These are phyloP conservation scores for Centaurea solstitialis DNA, from an alignment of 129 eudicot species.

Conservation along the genomic window DNA sequence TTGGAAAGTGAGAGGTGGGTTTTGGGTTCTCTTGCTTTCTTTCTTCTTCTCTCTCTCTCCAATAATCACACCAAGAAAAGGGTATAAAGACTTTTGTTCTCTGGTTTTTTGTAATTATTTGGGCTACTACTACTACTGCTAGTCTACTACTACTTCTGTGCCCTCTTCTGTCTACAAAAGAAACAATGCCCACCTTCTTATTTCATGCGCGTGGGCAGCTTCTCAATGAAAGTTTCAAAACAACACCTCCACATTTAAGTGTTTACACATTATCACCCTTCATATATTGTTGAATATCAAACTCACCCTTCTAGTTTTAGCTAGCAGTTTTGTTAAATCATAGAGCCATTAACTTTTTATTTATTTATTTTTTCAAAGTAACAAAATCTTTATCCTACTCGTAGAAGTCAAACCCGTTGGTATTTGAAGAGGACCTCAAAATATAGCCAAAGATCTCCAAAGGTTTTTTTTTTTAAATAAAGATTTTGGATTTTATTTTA, in stretches of 20 bases:
- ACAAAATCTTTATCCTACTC: too few relatives aligned
- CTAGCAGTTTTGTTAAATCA: neutral
- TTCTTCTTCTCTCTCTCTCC: slow-evolving; percentile 34
- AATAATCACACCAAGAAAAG: slow-evolving; percentile 33
- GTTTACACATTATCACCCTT: neutral
- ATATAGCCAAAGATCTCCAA: too few relatives aligned
- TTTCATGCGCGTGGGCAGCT: slow-evolving; percentile 25
- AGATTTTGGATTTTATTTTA: too few relatives aligned
- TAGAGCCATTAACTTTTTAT: too few relatives aligned
- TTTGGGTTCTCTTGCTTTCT: slow-evolving; percentile 10
- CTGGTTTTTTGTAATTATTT: slow-evolving; percentile 45
- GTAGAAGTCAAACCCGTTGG: too few relatives aligned
- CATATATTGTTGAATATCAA: neutral
- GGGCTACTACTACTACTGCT: slow-evolving; percentile 42
- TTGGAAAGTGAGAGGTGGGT: slow-evolving; percentile 39
- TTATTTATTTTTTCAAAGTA: too few relatives aligned
- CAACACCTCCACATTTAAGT: neutral
- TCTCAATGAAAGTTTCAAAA: neutral
- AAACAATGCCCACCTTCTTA: slow-evolving; percentile 34
- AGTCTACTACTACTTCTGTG: slow-evolving; percentile 48
- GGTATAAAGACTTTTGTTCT: slow-evolving; percentile 45
- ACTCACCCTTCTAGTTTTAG: neutral
- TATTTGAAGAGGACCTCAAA: too few relatives aligned
- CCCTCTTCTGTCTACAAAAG: slow-evolving; percentile 40
- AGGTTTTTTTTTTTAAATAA: too few relatives aligned